Evolutionary conservation across 2,329 filamentous ascomycete genomes (phyloP), one percentile per base, ranked within the genome.

Genomic region (Cladophialophora bantiana): DNA sequence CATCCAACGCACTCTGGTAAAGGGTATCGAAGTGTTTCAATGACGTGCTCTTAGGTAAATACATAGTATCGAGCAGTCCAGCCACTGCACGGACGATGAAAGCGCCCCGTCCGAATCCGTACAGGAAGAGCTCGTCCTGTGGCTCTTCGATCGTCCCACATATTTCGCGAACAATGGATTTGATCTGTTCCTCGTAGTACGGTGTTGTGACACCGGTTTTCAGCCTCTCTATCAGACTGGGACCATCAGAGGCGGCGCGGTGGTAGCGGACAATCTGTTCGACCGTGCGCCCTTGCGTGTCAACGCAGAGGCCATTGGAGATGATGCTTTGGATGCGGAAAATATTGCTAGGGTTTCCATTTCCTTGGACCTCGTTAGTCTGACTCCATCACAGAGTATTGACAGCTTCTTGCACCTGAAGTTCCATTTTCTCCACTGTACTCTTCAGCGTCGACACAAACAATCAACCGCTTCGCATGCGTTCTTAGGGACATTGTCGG

Each of bases 401-500:
- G 9, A 18, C 15, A 32, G 3, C 13, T 20, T n/a, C 20, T 26
- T 48, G 20, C 50, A 63, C 64, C 68, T 70, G 58, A 64, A 15
- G 59, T 65, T 12, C 54, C 59, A 57, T 62, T 54, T 53, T 53
- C 48, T 9, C 32, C 15, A 9, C 26, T 48, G 55, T 61, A 45
- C 18, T 66, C 62, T 45, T 64, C 61, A 7, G 59, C 58, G 34
- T 71, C 70, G 12, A 71, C 58, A 55, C 70, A 71, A 26, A 71
- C 59, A 56, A 71, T 66, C 40, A 68, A 32, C 32, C 70, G 63
- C 56, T 68, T 70, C n/a, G 64, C 42, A 36, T 7, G 85, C 75
- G 35, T 80, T 80, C 68, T 85, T 83, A 15, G 77, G 77, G 66
- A 84, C 79, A 70, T 73, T 77, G 55, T 64, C 9, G 52, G n/a